Base-by-base conservation (phyloP, 768 basidiomycete genomes). In the Mycena olivaceomarginata region DNA sequence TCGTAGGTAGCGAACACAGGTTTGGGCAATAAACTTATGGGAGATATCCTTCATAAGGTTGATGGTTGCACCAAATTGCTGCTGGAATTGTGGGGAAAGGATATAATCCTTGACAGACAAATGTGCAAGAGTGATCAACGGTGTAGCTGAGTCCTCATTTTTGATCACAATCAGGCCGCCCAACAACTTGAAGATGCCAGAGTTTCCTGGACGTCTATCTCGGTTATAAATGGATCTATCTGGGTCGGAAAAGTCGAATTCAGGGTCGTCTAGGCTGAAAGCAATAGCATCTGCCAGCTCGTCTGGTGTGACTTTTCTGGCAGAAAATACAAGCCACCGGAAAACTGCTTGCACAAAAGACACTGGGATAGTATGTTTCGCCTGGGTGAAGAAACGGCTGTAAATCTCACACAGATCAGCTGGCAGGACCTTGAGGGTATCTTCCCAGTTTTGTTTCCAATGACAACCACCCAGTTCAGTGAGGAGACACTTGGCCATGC, bases 261-360 rank as follows among this genome's bases (percentile, higher is more conserved):
- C 16, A 39, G 56, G 56, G 56, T 64, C 16, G 25, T 37, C 25
- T 43, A 64, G 31, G 37, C 12, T 5, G 41, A 64, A 65, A 16
- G 64, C 39, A 65, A 65, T 65, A 65, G 64, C 64, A 65, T 65
- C 64, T 41, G 64, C n/a, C n/a, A n/a, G n/a, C n/a, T n/a, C n/a
- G n/a, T n/a, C n/a, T n/a, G n/a, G n/a, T n/a, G n/a, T n/a, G 40
- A 65, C 39, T 46, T 20, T 7, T 43, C 41, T 65, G 20, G 41
- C 41, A 13, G 62, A 63, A 25, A 40, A 63, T 37, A 63, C 62
- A 63, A 63, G 62, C 62, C 62, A 41, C 62, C 39, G 39, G 13
- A 63, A 16, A 63, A 51, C 16, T 20, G 43, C 43, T 43, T 43
- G 43, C 43, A 43, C 12, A 43, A 43, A 43, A 43, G 43, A 43